Base-by-base conservation (phyloP, 2,329 filamentous ascomycete species). In the Nothomitra cinnamomea region DNA sequence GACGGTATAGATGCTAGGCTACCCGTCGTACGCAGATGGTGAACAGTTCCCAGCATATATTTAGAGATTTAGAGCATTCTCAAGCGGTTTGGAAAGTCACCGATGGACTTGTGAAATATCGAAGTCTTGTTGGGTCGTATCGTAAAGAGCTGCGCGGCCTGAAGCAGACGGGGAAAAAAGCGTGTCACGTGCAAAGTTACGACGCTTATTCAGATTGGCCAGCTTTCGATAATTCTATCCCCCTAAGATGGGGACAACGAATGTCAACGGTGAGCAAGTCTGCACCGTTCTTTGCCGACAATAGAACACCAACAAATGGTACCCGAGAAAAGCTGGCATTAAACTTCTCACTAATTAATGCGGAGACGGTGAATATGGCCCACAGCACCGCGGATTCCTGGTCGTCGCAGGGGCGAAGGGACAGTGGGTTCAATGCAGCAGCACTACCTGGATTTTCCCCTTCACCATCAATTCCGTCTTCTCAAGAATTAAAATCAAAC, bases 181-280 rank as follows among this genome's bases (percentile, higher is more conserved):
- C n/a, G 15, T 17, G 19, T 49, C 45, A 49, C 45, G 45, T 49
- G 45, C 45, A 7, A 15, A 32, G 10, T 32, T 10, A 49, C 28
- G 45, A 49, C 45, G 45, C 45, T 49, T 32, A 28, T 49, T 28
- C 13, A 28, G 32, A 49, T 32, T 49, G 45, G 45, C 45, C 45
- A 48, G 43, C 21, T 48, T 48, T 48, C 43, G 32, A 13, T 17
- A 32, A 32, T 49, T 21, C 19, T 49, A 22, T 24, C 45, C n/a
- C 45, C 45, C 24, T n/a, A n/a, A 19, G n/a, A 28, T 28, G 45
- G 28, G 45, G 45, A 49, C 10, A 25, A 49, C 45, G 45, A 35
- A 49, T 28, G 8, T 15, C 25, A 17, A 28, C 25, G 24, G 19
- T 32, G 22, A 32, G 45, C 24, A 28, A 49, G 22, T 10, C 45